These are phyloP conservation scores for Pleomassaria siparia DNA, from an alignment of 2,329 filamentous ascomycete species.

Conservation along the genomic window DNA sequence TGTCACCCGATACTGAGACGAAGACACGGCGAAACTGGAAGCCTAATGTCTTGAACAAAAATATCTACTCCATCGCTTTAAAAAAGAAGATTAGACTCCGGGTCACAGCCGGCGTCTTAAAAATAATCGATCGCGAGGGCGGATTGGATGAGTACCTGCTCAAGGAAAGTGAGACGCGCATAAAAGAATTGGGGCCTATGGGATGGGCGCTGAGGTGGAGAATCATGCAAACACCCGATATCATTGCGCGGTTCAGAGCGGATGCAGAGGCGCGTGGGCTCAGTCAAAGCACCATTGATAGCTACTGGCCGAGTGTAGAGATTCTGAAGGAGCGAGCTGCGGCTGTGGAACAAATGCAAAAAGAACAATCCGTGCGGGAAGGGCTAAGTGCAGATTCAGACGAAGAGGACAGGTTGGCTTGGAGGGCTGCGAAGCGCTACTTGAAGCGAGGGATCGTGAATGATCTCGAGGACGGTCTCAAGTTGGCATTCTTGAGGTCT, in stretches of 20 bases:
- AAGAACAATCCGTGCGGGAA: not conserved
- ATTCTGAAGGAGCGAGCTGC: not conserved
- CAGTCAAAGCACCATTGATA: conserved; percentile 45
- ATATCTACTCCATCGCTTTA: conserved; percentile 66
- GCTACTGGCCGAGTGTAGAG: conserved; percentile 26
- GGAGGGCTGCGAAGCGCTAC: not conserved
- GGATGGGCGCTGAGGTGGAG: conserved; percentile 91
- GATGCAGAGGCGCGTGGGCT: conserved; percentile 70
- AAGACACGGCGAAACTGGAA: conserved; percentile 75
- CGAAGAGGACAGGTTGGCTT: not conserved
- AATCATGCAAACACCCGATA: conserved; percentile 74
- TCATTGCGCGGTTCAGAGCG: conserved; percentile 66
- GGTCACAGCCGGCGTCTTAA: conserved; percentile 67
- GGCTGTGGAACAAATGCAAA: conserved; percentile 7
- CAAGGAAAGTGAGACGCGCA: conserved; percentile 72
- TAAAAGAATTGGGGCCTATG: conserved; percentile 84
- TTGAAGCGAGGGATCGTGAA: not conserved
- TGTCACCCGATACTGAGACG: conserved; percentile 66
- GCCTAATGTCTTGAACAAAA: conserved; percentile 70
- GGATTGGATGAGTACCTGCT: conserved; percentile 91
- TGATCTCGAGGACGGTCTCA: not conserved
- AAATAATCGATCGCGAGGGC: conserved; percentile 75
- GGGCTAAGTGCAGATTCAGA: not conserved
- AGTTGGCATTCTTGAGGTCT: not conserved
- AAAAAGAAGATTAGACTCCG: conserved; percentile 65